Evolutionary conservation across 257 asterid genomes (phyloP), one percentile per base, ranked within the genome.

Genomic region (Plantago elongata): DNA sequence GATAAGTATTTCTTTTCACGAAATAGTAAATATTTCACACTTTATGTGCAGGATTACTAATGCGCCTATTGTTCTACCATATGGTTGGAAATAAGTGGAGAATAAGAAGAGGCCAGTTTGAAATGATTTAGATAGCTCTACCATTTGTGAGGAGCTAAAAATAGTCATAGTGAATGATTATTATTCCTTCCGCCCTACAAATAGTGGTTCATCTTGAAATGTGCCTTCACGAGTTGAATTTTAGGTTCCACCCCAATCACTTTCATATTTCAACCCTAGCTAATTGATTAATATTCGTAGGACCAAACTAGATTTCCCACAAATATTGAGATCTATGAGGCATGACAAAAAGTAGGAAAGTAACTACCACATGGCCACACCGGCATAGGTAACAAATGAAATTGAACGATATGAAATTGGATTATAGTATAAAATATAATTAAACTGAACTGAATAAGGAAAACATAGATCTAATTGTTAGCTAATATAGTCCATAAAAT

Each of bases 141-240:
- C 64, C 71, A 66, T 64, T 57, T 57, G 49, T 30, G 62, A 54
- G 45, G 69, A 64, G 61, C 47, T 2, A n/a, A 51, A 14, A 37
- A 22, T 22, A 22, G 27, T 22, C 27, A 22, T 22, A 22, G 27
- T 22, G 27, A 22, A 22, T 22, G 1, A 22, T 22, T 22, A 45
- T 42, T 30, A 64, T 64, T 11, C 63, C 30, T 55, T 29, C n/a
- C 45, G 9, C 27, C 69, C 16, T 44, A 29, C 11, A 65, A 15
- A 13, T 30, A 45, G 55, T 29, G 65, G 45, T 61, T 42, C 12
- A 22, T 60, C 10, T 15, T 60, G 37, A 42, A 45, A 43, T 11
- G 44, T 50, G 45, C 68, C 43, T 63, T 51, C 13, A 49, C 46
- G 14, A 49, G 49, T 34, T 62, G 58, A 34, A 34, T 11, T 34